Percentiles rank a stretch among this genome's conserved stretches.
Evolutionary conservation across 257 asterid species (phyloP).

Genomic region (Solanum phureja): DNA sequence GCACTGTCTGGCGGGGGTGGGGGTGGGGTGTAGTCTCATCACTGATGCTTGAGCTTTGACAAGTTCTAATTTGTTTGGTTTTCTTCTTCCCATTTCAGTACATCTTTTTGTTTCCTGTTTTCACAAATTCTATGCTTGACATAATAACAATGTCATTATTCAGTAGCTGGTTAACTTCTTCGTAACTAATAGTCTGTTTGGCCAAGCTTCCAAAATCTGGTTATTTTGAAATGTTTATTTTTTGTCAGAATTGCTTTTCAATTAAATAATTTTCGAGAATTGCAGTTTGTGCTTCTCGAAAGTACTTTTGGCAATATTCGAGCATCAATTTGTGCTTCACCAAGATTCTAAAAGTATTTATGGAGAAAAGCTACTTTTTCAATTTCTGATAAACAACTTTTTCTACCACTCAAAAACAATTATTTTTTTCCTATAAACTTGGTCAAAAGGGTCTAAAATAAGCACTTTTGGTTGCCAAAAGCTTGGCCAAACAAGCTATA

Average conservation of each 20-base stretch:
- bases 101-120: background rate
- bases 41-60: background rate
- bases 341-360: background rate
- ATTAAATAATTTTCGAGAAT: background rate
- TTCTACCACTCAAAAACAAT: background rate
- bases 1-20: background rate
- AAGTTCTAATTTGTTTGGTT: background rate
- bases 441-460: background rate
- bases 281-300: background rate
- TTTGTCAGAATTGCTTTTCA: background rate
- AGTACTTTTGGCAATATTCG: background rate
- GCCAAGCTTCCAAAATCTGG: background rate
- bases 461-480: background rate
- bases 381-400: background rate
- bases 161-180: background rate
- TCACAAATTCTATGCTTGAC: background rate
- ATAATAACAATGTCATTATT: background rate
- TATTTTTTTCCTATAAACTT: background rate
- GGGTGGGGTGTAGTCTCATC: background rate
- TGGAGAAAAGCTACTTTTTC: background rate
- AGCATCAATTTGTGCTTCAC: background rate
- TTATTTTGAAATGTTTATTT: background rate
- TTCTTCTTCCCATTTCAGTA: background rate
- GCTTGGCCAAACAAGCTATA: background rate
- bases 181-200: background rate